A percentile compares a stretch with the other conserved stretches of the same genome.
Conservation (phyloP, 139 green algal genomes). For the Coelastrella sp. region DNA sequence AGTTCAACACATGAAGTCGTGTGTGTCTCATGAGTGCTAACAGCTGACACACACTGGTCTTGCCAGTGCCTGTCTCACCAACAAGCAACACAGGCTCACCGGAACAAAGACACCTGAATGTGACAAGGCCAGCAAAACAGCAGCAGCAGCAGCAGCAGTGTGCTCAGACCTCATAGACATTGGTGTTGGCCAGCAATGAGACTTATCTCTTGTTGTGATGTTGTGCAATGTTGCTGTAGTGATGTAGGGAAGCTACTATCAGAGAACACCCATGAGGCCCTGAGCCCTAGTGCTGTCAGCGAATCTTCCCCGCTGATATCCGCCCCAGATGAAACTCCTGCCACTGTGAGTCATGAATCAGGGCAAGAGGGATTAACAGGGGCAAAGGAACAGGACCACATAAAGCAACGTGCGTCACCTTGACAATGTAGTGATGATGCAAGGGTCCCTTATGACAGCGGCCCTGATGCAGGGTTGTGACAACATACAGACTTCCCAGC, state of each 20-base stretch:
- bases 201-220: too few relatives aligned
- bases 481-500: not conserved
- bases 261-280: constrained; percentile 35
- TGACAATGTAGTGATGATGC: too few relatives aligned
- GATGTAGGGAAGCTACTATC: constrained; percentile 46
- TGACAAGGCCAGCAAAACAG: too few relatives aligned
- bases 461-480: not conserved
- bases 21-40: constrained; percentile 84
- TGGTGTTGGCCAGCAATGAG: too few relatives aligned
- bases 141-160: too few relatives aligned
- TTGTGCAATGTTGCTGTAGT: too few relatives aligned
- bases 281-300: constrained; percentile 44
- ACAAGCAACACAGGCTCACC: constrained; percentile 96
- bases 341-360: not conserved
- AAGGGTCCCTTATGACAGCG: too few relatives aligned
- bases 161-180: too few relatives aligned
- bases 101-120: constrained; percentile 73
- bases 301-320: constrained; percentile 40
- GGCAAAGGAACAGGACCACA: too few relatives aligned
- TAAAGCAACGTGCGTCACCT: too few relatives aligned
- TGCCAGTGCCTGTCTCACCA: constrained; percentile 97
- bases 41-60: constrained; percentile 98
- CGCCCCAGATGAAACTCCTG: constrained; percentile 42
- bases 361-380: constrained; percentile 45
- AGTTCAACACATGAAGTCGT: constrained; percentile 96